Evolutionary conservation across 2,329 filamentous ascomycete genomes (phyloP).

Genomic region (Fusarium denticulatum): DNA sequence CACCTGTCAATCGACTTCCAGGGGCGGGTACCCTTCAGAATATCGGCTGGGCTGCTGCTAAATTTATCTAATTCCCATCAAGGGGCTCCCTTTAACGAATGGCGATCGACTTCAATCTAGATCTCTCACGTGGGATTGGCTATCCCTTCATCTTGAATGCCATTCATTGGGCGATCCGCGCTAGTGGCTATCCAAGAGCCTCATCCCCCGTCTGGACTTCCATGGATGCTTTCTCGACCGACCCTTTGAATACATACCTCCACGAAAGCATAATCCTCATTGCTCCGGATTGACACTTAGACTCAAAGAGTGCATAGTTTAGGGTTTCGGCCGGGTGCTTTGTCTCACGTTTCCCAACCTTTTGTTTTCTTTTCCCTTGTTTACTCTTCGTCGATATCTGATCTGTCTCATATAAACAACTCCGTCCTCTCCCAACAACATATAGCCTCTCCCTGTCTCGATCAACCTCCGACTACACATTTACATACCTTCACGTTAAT

Average conservation of each 20-base stretch:
- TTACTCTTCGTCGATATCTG: neutral
- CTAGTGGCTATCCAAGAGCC: constrained; percentile 24
- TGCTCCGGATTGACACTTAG: neutral
- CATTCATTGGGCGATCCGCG: constrained; percentile 16
- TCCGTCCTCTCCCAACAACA: neutral
- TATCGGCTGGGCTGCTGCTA: neutral
- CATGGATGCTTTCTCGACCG: neutral
- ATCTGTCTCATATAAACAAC: neutral
- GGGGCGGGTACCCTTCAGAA: constrained; percentile 15
- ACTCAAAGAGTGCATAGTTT: neutral
- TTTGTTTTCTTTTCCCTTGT: neutral
- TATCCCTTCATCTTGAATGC: constrained; percentile 6
- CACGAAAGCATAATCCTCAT: constrained; percentile 21
- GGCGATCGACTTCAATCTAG: constrained; percentile 18
- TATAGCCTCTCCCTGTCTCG: neutral
- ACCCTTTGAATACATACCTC: constrained; percentile 17
- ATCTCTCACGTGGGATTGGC: constrained; percentile 27
- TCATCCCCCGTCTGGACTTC: constrained; percentile 2
- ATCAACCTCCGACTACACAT: neutral
- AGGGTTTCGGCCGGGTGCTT: neutral
- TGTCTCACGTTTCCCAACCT: constrained; percentile 8
- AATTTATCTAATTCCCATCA: neutral
- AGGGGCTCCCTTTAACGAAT: constrained; percentile 14
- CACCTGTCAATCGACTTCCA: constrained; percentile 24
- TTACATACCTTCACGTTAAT: neutral